A percentile compares a stretch with the other conserved stretches of the same genome.
phyloP scores from a whole-genome alignment of 192 early-diverging fungal species.

The Allomyces javanicus region DNA sequence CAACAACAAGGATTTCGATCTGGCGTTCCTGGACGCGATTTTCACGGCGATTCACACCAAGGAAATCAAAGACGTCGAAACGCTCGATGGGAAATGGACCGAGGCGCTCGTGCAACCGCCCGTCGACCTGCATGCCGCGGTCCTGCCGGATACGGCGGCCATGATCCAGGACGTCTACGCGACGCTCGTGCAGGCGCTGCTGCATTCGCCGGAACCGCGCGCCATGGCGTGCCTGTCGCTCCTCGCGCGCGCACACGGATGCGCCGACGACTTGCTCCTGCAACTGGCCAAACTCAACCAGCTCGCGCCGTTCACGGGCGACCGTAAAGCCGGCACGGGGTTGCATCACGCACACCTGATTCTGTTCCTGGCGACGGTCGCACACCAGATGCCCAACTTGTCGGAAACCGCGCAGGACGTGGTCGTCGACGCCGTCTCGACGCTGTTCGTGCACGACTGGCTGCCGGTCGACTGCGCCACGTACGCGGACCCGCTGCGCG shows the following conservation, averaged over 20 bases:
- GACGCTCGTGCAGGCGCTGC: neutral
- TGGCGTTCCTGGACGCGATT: constrained; percentile 41
- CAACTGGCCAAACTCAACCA: neutral
- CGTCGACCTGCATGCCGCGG: too few species aligned
- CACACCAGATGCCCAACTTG: neutral
- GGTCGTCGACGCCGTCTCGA: neutral
- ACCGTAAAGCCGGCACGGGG: neutral
- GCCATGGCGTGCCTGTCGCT: neutral
- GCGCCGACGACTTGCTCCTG: neutral
- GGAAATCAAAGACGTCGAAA: neutral
- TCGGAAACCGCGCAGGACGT: neutral
- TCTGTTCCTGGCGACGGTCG: neutral
- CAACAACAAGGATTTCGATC: constrained; percentile 56
- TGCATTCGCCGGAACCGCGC: neutral
- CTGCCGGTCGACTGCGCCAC: neutral
- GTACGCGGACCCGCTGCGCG: neutral
- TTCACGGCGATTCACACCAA: neutral
- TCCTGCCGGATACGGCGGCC: neutral
- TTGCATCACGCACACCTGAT: neutral
- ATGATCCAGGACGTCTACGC: neutral
- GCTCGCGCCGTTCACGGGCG: neutral
- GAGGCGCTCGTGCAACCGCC: too few species aligned
- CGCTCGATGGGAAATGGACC: neutral
- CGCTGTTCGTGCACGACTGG: neutral
- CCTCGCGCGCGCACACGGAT: neutral